Evolutionary conservation across 2,329 filamentous ascomycete species (phyloP).

Genomic region (Beauveria scarabaeidicola): DNA sequence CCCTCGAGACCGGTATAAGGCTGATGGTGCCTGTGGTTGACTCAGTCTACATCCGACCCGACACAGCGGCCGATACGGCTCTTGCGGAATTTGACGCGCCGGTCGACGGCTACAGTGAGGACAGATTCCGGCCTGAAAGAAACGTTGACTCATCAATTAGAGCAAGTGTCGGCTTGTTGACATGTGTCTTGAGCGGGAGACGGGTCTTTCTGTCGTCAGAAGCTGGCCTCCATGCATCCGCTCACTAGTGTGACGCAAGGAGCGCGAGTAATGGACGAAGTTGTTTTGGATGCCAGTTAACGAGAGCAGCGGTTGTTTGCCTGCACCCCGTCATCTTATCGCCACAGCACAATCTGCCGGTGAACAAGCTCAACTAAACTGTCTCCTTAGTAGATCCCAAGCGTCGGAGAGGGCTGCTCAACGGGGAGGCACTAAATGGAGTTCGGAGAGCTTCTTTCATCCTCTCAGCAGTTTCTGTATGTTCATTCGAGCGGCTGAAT

Average conservation of each 20-base stretch:
- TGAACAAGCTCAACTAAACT: no score
- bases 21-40: no score
- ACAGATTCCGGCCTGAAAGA: background rate
- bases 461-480: background rate
- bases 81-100: background rate
- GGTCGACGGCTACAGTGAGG: background rate
- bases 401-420: background rate
- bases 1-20: no score
- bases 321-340: no score
- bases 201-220: no score
- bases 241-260: background rate
- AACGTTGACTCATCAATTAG: background rate
- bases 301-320: no score
- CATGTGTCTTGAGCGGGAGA: background rate
- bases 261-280: background rate
- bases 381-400: background rate
- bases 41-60: no score
- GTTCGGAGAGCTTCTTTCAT: background rate
- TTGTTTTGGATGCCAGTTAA: background rate
- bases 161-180: background rate
- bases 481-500: background rate
- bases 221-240: background rate
- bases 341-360: no score
- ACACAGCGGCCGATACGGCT: no score
- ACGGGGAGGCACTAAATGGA: background rate